Base-by-base conservation (phyloP, 306 rosid species). In the Vachellia collinsii region DNA sequence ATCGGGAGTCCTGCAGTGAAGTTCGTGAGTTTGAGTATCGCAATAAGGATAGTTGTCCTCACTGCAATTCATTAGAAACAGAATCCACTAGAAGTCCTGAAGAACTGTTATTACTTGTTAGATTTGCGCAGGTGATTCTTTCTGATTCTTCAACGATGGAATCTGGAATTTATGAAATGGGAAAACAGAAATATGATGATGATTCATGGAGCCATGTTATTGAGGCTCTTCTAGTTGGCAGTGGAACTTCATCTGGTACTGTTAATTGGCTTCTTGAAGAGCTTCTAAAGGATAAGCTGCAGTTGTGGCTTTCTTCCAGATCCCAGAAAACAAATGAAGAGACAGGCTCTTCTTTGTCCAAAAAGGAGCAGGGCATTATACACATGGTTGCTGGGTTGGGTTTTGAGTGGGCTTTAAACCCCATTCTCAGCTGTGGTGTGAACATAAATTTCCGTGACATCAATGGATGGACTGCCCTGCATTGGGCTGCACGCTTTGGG, bases 401-500 rank as follows among this genome's bases (percentile, higher is more conserved):
- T 58, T 93, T 87, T 70, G 91, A 88, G 80, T 96, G 99, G 99
- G 98, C 99, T 76, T 79, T 96, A 85, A 89, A 71, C 82, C 93
- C 93, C 36, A 87, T 93, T 79, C 97, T 96, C 76, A 83, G 85
- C 81, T 85, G 74, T 73, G 97, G 98, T 22, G 91, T 93, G 78
- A 87, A 81, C 88, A 79, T 96, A 84, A 92, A 96, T 82, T 96
- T 96, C 87, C 98, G 99, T 23, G 99, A 96, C 87, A 90, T 96
- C 77, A 96, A 76, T 22, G 99, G 99, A 41, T 87, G 93, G 94
- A 93, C 97, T 37, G 98, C 99, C 75, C 90, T 96, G 47, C 99
- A 96, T 64, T 96, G 98, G 98, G 98, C 99, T 23, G 97, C 98
- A 64, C 89, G 87, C 70, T 92, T 92, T 79, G 99, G 98, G 84